A percentile compares a stretch with the other conserved stretches of the same genome.
Evolutionary conservation across 2,329 filamentous ascomycete species (phyloP).

Genomic region (Trichoderma asperellum): DNA sequence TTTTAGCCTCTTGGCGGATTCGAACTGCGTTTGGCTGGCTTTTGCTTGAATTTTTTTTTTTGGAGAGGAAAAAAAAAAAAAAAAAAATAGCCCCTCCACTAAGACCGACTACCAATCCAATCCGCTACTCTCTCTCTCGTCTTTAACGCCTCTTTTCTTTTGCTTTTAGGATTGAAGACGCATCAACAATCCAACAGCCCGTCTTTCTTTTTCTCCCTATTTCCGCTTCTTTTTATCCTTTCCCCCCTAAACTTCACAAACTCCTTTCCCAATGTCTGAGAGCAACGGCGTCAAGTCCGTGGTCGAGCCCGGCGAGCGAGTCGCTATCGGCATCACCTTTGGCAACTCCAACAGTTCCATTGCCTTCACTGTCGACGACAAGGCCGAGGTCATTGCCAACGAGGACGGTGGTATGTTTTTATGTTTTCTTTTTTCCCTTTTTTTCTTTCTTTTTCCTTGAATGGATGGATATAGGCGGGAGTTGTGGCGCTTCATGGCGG

Average conservation of each 20-base stretch:
- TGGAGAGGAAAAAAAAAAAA: neutral
- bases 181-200: conserved; percentile 5
- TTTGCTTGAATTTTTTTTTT: conserved; percentile 27
- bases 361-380: conserved; percentile 89
- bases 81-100: conserved; percentile 24
- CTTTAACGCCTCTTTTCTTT: conserved; percentile 4
- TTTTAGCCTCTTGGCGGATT: neutral
- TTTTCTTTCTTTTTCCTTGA: neutral
- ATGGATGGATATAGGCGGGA: neutral
- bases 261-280: conserved; percentile 50
- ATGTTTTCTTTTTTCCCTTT: neutral
- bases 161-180: conserved; percentile 4
- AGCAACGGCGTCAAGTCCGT: conserved; percentile 49
- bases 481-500: neutral
- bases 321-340: conserved; percentile 93
- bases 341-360: conserved; percentile 99
- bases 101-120: conserved; percentile 3
- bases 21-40: neutral
- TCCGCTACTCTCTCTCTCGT: neutral
- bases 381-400: conserved; percentile 97
- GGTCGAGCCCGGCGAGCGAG: conserved; percentile 60
- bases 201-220: neutral
- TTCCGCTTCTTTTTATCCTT: neutral
- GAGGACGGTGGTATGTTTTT: conserved; percentile 84
- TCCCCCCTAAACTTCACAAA: neutral